A percentile compares a stretch with the other conserved stretches of the same genome.
These are phyloP conservation scores for Neopestalotiopsis rosae DNA, from an alignment of 2,329 filamentous ascomycete genomes.

Conservation along the genomic window DNA sequence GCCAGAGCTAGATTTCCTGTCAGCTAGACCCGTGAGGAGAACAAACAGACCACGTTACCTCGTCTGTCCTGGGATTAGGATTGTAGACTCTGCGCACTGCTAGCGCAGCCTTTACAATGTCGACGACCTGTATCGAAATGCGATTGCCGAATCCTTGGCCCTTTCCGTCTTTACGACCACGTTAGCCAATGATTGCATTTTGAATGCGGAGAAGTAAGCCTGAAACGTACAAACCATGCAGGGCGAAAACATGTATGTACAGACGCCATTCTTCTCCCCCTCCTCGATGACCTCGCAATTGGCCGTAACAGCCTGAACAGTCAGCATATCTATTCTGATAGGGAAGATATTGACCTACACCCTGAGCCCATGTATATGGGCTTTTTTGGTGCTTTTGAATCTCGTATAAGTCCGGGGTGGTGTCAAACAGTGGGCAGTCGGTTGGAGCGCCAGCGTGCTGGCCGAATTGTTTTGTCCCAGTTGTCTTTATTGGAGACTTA, in stretches of 20 bases:
- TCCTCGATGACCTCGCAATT: background rate
- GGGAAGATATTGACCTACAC: background rate
- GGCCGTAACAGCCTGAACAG: background rate
- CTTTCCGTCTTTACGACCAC: background rate
- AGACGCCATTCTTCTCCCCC: background rate
- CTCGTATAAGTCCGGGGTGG: background rate
- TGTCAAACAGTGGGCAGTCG: background rate
- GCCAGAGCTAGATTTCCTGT: background rate
- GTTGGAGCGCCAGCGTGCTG: background rate
- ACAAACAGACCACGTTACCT: background rate
- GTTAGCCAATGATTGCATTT: background rate
- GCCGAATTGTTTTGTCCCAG: background rate
- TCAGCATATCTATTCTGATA: background rate
- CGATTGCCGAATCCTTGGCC: background rate
- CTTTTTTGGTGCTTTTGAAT: background rate
- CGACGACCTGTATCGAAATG: background rate
- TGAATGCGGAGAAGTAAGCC: background rate
- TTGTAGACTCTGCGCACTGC: background rate
- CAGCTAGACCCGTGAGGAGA: background rate
- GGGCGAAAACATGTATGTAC: background rate
- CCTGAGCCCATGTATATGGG: background rate
- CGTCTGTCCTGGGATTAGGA: background rate
- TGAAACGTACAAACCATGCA: background rate
- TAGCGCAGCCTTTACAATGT: background rate
- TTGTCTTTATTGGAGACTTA: background rate